Conservation (phyloP, 352 stramenopile genomes). For the Thraustotheca clavata region DNA sequence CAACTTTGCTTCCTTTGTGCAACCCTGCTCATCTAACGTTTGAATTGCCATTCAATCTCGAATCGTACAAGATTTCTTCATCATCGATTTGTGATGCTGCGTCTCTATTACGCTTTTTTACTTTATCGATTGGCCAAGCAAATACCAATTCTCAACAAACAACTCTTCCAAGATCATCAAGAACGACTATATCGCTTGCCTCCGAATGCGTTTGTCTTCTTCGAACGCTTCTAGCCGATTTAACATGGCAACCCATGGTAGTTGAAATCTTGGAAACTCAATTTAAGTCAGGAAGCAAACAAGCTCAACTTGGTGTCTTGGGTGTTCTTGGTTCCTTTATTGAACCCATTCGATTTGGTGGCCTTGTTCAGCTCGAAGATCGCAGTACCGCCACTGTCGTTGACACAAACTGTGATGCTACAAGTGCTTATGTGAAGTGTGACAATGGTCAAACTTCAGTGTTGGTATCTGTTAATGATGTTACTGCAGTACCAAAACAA, state of each 20-base stretch:
- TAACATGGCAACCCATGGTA: not conserved
- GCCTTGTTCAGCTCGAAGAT: not conserved
- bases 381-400: not conserved
- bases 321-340: slow-evolving; percentile 7
- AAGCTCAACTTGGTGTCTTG: slow-evolving; percentile 2
- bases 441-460: not conserved
- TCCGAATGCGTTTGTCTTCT: slow-evolving; percentile 14
- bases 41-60: slow-evolving; percentile 2
- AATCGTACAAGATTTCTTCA: not conserved
- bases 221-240: not conserved
- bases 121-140: not conserved
- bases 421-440: not conserved
- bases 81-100: not conserved
- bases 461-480: not conserved
- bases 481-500: not conserved
- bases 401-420: not conserved
- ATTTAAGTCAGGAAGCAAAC: not conserved
- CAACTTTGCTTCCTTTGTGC: slow-evolving; percentile 5
- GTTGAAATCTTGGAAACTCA: not conserved
- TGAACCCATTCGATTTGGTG: slow-evolving; percentile 10
- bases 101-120: not conserved
- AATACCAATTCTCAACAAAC: not conserved
- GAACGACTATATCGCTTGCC: not conserved
- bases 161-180: not conserved
- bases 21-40: not conserved